A percentile compares a stretch with the other conserved stretches of the same genome.
phyloP scores from a whole-genome alignment of 2,329 filamentous ascomycete species.

The Talaromyces sp. region DNA sequence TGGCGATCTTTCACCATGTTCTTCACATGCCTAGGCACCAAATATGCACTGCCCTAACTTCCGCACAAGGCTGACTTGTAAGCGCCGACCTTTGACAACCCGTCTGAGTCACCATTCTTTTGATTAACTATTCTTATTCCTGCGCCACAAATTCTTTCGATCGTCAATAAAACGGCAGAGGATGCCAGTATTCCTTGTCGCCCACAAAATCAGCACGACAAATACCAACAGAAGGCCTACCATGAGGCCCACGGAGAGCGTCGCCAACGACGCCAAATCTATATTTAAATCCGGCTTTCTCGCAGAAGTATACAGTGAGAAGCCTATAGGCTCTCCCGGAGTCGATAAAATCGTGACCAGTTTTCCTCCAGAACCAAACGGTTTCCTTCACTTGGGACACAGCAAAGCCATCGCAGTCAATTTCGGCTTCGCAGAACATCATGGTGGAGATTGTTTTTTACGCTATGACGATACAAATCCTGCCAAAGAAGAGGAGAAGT shows the following conservation, averaged over 20 bases:
- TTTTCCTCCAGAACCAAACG: conserved; percentile 87
- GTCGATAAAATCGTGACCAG: conserved; percentile 57
- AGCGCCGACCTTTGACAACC: not conserved
- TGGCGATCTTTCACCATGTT: too few species aligned
- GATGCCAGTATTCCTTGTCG: not conserved
- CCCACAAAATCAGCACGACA: not conserved
- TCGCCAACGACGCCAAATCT: not conserved
- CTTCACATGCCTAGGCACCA: not conserved
- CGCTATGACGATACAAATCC: conserved; percentile 96
- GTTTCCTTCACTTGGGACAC: conserved; percentile 75
- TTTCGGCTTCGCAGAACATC: conserved; percentile 86
- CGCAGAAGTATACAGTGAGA: conserved; percentile 67
- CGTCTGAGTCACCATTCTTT: not conserved
- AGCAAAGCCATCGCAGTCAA: conserved; percentile 95
- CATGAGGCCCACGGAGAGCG: not conserved
- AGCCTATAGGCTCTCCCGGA: conserved; percentile 42
- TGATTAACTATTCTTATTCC: not conserved
- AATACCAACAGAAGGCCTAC: not conserved
- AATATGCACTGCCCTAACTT: not conserved
- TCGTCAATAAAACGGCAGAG: not conserved
- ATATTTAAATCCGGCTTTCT: conserved; percentile 83
- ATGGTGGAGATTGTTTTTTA: conserved; percentile 70
- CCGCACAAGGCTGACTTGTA: not conserved
- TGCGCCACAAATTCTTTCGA: not conserved
- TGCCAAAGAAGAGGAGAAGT: conserved; percentile 85